phyloP scores from a whole-genome alignment of 768 basidiomycete genomes.

The Pulveroboletus sp. region DNA sequence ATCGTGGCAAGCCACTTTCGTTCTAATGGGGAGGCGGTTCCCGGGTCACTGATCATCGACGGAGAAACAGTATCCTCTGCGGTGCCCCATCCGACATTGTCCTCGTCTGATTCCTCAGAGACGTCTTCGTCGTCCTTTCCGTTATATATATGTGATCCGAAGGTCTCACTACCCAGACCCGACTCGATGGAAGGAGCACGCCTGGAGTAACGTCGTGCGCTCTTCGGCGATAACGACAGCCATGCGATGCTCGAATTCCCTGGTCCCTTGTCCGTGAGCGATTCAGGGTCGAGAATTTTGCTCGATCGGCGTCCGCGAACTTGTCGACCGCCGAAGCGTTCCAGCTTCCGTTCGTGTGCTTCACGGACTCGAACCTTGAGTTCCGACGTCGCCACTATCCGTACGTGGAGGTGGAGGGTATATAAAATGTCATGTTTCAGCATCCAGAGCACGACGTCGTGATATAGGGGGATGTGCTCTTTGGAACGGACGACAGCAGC shows the following conservation, averaged over 20 bases:
- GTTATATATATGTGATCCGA: slow-evolving; percentile 28
- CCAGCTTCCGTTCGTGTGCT: slow-evolving; percentile 37
- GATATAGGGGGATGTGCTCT: slow-evolving; percentile 64
- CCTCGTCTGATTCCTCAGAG: slow-evolving; percentile 44
- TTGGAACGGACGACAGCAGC: slow-evolving; percentile 70
- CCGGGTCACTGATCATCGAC: slow-evolving; percentile 80
- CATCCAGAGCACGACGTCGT: slow-evolving; percentile 88
- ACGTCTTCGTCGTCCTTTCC: slow-evolving; percentile 30
- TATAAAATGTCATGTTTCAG: slow-evolving; percentile 81
- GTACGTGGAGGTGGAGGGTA: slow-evolving; percentile 80
- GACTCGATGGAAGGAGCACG: slow-evolving; percentile 48
- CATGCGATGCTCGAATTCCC: slow-evolving; percentile 35
- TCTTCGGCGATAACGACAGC: slow-evolving; percentile 54
- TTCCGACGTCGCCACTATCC: slow-evolving; percentile 72
- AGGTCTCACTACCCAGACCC: slow-evolving; percentile 37
- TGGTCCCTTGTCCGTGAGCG: slow-evolving; percentile 12
- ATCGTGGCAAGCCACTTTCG: slow-evolving; percentile 88
- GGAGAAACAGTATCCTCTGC: slow-evolving; percentile 46
- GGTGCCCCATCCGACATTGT: slow-evolving; percentile 47
- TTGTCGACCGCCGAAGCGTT: slow-evolving; percentile 19
- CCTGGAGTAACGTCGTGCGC: slow-evolving; percentile 44
- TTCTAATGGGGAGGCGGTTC: slow-evolving; percentile 72
- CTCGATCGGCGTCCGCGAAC: slow-evolving; percentile 22
- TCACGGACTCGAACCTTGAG: slow-evolving; percentile 69
- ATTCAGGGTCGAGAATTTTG: slow-evolving; percentile 17